Base-by-base conservation (phyloP, 176 grass and related monocot genomes). In the Triticum urartu region DNA sequence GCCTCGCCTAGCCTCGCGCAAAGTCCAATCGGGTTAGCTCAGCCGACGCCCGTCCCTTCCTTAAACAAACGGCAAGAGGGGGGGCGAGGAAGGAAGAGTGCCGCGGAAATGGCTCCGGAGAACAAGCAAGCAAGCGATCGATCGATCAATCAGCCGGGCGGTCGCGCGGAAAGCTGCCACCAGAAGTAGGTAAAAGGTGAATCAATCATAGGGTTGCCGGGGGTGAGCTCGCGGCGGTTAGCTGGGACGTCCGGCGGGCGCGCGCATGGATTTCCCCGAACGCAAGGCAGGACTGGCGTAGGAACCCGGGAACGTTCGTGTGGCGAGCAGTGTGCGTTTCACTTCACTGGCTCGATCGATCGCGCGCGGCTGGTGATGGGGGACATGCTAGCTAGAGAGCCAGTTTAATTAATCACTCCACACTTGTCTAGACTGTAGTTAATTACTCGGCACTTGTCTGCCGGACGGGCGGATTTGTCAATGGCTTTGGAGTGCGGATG, bases 401-500 rank as follows among this genome's bases (percentile, higher is more conserved):
- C 21, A 39, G 66, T 4, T 30, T 59, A 67, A 33, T 70, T 36
- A 60, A 50, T n/a, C 30, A 59, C 54, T 20, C 54, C 18, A 59
- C 18, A 59, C 54, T 59, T 59, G 54, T 59, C 54, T 59, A 7
- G 54, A 3, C 54, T 18, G 7, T 52, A 7, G 54, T 32, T 60
- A 75, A 25, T n/a, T 50, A 59, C 18, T 59, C 78, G 13, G 18
- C 22, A 6, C 50, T 70, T 62, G 7, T 65, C 63, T 12, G 21
- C 6, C 9, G 1, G 14, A 81, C 6, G 54, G 0, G 1, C 18
- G 54, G 54, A 21, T 59, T 85, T 87, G 88, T 93, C 88, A 90
- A 88, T 93, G 88, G 81, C 88, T 82, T 90, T 82, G 85, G 91
- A 85, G 81, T 93, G 78, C 47, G 81, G 81, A 17, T 78, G 81